Conservation (phyloP, 2,329 filamentous ascomycete species). For the Cladosporium colombiae region DNA sequence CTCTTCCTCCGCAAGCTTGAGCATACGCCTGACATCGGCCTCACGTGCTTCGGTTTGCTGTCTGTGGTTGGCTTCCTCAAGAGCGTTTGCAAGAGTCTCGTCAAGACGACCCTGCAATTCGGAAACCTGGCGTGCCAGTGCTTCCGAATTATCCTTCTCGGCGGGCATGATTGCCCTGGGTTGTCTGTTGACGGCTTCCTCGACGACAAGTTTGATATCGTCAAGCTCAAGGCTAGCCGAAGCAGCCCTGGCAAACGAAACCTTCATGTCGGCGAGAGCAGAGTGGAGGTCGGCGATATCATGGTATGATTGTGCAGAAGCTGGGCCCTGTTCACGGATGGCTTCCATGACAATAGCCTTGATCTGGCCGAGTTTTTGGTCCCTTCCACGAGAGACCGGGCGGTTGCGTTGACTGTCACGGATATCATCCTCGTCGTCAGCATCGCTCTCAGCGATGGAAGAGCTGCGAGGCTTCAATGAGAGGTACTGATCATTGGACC, state of each 20-base stretch:
- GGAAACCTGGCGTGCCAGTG: slow-evolving; percentile 32
- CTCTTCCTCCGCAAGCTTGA: slow-evolving; percentile 54
- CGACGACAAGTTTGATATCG: slow-evolving; percentile 42
- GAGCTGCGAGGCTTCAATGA: slow-evolving; percentile 29
- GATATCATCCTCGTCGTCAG: slow-evolving; percentile 74
- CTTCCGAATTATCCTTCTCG: slow-evolving; percentile 25
- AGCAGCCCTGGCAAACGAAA: slow-evolving; percentile 49
- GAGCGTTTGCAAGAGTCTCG: slow-evolving; percentile 37
- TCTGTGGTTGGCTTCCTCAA: slow-evolving; percentile 46
- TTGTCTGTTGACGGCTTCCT: slow-evolving; percentile 37
- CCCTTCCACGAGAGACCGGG: slow-evolving; percentile 74
- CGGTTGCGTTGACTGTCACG: slow-evolving; percentile 65
- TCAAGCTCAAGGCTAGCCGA: slow-evolving; percentile 48
- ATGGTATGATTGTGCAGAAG: slow-evolving; percentile 28
- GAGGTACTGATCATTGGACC: slow-evolving; percentile 57
- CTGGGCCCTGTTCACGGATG: slow-evolving; percentile 47
- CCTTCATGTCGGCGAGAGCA: slow-evolving; percentile 50
- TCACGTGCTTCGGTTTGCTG: slow-evolving; percentile 48
- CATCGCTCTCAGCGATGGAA: slow-evolving; percentile 74
- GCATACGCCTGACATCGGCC: slow-evolving; percentile 44
- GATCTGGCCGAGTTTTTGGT: slow-evolving; percentile 82
- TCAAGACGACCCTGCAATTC: slow-evolving; percentile 37
- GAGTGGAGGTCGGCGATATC: slow-evolving; percentile 47
- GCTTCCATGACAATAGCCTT: slow-evolving; percentile 60
- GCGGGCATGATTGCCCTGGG: slow-evolving; percentile 34